Base-by-base conservation (phyloP, 1,284 basidiomycete genomes). In the Rhodotorula glutinis region DNA sequence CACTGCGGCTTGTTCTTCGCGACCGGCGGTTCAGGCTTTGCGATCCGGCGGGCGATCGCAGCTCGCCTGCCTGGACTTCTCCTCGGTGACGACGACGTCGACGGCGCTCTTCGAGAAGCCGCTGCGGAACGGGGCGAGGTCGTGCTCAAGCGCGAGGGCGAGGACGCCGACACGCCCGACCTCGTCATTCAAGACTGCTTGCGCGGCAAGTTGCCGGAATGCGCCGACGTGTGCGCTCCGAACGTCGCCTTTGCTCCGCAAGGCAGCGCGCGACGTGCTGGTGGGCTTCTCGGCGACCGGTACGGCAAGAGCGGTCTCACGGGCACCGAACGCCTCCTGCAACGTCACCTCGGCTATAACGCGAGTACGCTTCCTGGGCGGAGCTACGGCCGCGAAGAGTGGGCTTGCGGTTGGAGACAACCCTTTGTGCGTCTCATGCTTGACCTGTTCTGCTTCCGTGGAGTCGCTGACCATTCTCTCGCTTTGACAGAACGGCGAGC, bases 381-480 rank as follows among this genome's bases (percentile, higher is more conserved):
- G 33, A 56, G 57, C 59, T 70, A 70, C n/a, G 69, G 69, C 16
- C 53, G 63, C 62, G 69, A 70, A 59, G 69, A 70, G 60, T 70
- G 69, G 69, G 62, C 65, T 19, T 70, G 69, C 29, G 69, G 69
- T 1, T 70, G 69, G 69, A 46, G 69, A n/a, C 69, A 70, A 30
- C 69, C 69, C 19, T 70, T 70, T 27, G 67, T 69, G 54, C 59
- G 67, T 59, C 33, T 38, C 33, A n/a, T n/a, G 33, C 33, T 38
- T 38, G 33, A 38, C 33, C n/a, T 38, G 7, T 49, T 7, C 4
- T 29, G 21, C 54, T 17, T 3, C 33, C 49, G 21, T 16, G 10
- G 2, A 17, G 9, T 25, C n/a, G 19, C 21, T 21, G 11, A 21
- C 2, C 14, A 13, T 23, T 4, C 57, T 17, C 7, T 33, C 27